Evolutionary conservation across 129 eudicot species (phyloP).

Genomic region (sunflower (Helianthus annuus)): DNA sequence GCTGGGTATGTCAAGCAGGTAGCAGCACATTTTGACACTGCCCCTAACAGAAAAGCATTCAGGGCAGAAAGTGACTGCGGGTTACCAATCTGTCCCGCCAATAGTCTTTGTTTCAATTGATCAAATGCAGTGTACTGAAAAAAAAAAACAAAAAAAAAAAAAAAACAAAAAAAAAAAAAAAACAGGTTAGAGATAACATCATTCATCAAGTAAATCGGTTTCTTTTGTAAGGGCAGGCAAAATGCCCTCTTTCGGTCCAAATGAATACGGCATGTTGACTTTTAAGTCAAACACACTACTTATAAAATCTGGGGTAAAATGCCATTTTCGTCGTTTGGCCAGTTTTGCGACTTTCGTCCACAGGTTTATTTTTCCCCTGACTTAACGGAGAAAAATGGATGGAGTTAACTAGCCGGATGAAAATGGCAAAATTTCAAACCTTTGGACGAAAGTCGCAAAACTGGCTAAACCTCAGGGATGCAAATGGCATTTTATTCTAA

Average conservation of each 20-base stretch:
- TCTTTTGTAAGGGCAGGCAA: neutral
- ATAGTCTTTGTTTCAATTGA: constrained; percentile 72
- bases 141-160: constrained; percentile 9
- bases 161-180: constrained; percentile 12
- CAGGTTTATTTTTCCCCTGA: too few relatives aligned
- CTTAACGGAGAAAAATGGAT: too few relatives aligned
- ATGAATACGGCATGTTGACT: neutral
- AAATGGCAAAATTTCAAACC: too few relatives aligned
- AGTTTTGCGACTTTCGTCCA: too few relatives aligned
- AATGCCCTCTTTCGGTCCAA: constrained; percentile 1
- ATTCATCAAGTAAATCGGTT: neutral
- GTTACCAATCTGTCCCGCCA: constrained; percentile 46
- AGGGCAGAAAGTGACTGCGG: constrained; percentile 79
- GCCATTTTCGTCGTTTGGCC: too few relatives aligned
- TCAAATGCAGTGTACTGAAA: constrained; percentile 92
- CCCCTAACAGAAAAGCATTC: constrained; percentile 83
- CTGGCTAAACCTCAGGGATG: too few relatives aligned
- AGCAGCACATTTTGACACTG: constrained; percentile 84
- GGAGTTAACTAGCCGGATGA: too few relatives aligned
- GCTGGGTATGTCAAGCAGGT: constrained; percentile 89
- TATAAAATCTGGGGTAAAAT: neutral
- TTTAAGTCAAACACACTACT: constrained; percentile 2
- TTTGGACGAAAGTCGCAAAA: too few relatives aligned
- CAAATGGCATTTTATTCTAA: too few relatives aligned
- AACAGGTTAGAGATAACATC: neutral